Evolutionary conservation across 345 rosid species (phyloP).

Genomic region (Lepidium didymum): DNA sequence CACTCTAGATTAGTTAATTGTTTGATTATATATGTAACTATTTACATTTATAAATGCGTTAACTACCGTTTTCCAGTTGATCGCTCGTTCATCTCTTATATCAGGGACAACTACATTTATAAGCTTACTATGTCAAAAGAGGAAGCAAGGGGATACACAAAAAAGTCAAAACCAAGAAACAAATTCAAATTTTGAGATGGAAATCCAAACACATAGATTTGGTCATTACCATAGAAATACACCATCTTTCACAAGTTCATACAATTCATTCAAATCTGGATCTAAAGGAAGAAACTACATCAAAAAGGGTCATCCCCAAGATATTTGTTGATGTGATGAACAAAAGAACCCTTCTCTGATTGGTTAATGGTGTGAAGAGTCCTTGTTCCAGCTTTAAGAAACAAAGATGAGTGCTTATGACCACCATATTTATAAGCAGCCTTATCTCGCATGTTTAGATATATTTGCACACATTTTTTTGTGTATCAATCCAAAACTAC

Average conservation of each 20-base stretch:
- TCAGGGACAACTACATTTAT: conserved; percentile 90
- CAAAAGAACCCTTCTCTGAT: conserved; percentile 80
- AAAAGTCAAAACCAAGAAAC: conserved; percentile 19
- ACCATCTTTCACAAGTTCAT: conserved; percentile 84
- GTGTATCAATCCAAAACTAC: conserved; percentile 12
- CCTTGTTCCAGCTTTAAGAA: conserved; percentile 61
- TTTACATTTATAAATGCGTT: too few relatives aligned
- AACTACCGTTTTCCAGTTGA: conserved; percentile 72
- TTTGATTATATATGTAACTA: too few relatives aligned
- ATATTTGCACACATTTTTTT: conserved; percentile 38
- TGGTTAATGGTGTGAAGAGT: conserved; percentile 67
- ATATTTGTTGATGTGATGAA: conserved; percentile 83
- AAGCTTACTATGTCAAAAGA: conserved; percentile 58
- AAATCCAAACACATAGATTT: not conserved
- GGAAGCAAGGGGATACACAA: not conserved
- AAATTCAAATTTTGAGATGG: not conserved
- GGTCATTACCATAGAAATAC: conserved; percentile 69
- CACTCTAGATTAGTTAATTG: too few relatives aligned
- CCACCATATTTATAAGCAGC: conserved; percentile 54
- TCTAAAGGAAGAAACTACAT: conserved; percentile 90
- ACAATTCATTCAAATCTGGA: conserved; percentile 65
- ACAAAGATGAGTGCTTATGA: conserved; percentile 54
- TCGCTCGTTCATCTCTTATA: conserved; percentile 89
- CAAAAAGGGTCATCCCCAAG: conserved; percentile 83
- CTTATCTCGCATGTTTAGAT: conserved; percentile 56